Evolutionary conservation across 2,329 filamentous ascomycete species (phyloP).

Genomic region (Fusarium continuum): DNA sequence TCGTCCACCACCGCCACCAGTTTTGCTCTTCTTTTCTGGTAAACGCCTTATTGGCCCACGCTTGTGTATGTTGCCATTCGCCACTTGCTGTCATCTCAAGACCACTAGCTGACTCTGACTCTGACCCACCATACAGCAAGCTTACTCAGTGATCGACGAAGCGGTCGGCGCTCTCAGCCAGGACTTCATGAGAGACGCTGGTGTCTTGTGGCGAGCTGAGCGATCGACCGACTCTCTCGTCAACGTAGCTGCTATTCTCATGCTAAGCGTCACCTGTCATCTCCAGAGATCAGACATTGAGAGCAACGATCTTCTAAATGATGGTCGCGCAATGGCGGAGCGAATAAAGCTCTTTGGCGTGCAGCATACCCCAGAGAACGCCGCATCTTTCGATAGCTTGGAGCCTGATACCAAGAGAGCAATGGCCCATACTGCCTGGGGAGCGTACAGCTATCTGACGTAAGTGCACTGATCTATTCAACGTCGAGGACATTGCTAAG

Average conservation of each 20-base stretch:
- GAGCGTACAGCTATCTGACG: slow-evolving; percentile 26
- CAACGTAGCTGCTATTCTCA: slow-evolving; percentile 26
- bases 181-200: slow-evolving; percentile 16
- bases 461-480: neutral
- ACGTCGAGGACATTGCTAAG: neutral
- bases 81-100: neutral
- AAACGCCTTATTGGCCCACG: slow-evolving; percentile 46
- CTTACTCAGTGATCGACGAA: slow-evolving; percentile 14
- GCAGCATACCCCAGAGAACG: slow-evolving; percentile 13
- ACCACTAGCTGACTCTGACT: neutral
- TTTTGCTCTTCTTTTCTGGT: slow-evolving; percentile 49
- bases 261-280: slow-evolving; percentile 20
- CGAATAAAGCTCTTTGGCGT: slow-evolving; percentile 16
- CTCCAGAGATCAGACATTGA: neutral
- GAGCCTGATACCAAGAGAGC: slow-evolving; percentile 10
- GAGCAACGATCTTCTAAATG: slow-evolving; percentile 8
- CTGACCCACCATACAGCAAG: slow-evolving; percentile 13
- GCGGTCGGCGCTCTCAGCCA: slow-evolving; percentile 2
- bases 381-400: slow-evolving; percentile 4
- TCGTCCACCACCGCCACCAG: slow-evolving; percentile 36
- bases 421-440: slow-evolving; percentile 14
- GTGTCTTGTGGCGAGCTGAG: slow-evolving; percentile 25
- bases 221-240: slow-evolving; percentile 22
- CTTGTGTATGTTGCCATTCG: slow-evolving; percentile 42
- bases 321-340: slow-evolving; percentile 17